Base-by-base conservation (phyloP, 2,329 filamentous ascomycete species). In the Fusarium oligoseptatum region DNA sequence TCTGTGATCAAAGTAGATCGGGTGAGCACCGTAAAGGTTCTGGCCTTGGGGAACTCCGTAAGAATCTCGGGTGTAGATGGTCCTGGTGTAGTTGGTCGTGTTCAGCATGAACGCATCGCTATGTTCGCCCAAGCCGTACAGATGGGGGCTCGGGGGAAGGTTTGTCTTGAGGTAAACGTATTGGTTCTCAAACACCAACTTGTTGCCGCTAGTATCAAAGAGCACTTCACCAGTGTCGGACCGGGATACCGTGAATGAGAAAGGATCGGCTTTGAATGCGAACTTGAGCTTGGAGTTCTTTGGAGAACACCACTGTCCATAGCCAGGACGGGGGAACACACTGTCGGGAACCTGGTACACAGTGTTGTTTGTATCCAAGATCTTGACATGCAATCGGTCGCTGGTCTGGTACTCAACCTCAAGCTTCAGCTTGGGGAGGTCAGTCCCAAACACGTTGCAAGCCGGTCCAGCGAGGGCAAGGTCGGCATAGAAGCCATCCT, bases 61-160 rank as follows among this genome's bases (percentile, higher is more conserved):
- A 14, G 91, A 87, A 60, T 91, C 76, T 3, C 76, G 65, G 1
- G 76, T 91, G 89, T 92, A 94, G 4, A 95, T 80, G 0, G 92
- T 93, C 29, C 92, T 89, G 56, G 79, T 86, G 74, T 83, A 83
- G 81, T 93, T 89, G 36, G 88, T 91, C 0, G 90, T 92, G 71
- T 91, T 91, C 68, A 95, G 85, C 56, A 89, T 88, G 77, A 95
- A 91, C 1, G 91, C 86, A 75, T 95, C 93, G 3, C 89, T 92
- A 80, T 95, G 92, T 82, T 96, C 94, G 39, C 94, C 94, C 2
- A 96, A 87, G 1, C 94, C 94, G 79, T 97, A 97, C 7, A 97
- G 84, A 76, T 93, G 90, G 0, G 93, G 92, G 63, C 91, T 85
- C 1, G 89, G 82, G 0, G 94, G 93, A 12, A 97, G 85, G 70